Evolutionary conservation across 768 basidiomycete species (phyloP), one percentile per base, ranked within the genome.

Genomic region (Auricularia sp.): DNA sequence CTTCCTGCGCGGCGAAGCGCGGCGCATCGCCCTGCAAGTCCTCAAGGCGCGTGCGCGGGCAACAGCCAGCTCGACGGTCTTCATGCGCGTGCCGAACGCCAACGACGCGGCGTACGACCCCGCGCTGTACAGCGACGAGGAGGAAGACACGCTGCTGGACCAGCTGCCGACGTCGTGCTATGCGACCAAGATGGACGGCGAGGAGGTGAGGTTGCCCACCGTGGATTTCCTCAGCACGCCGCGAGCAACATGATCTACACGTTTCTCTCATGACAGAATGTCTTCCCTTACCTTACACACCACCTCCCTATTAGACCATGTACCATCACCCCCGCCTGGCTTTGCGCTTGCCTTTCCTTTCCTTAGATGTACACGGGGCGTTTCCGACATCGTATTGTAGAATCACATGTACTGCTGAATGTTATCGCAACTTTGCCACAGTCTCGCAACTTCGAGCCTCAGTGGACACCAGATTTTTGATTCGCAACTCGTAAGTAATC

Each of bases 11-110:
- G 47, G 63, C 67, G 73, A 66, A 74, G 76, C 61, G 66, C 64
- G 18, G 66, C 66, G 47, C 4, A 66, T 34, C 16, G 14, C 77
- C 3, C 77, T 74, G 67, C 69, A 74, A 3, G 74, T 73, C 58
- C 29, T 74, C 2, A 21, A 74, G n/a, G 70, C 47, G 16, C 14
- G 47, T 3, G 21, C 18, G 47, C 21, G 39, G 2, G 39, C 39
- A 14, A 42, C 39, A 7, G 39, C 47, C 14, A 21, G 21, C 14
- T 16, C 47, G 47, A 51, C 47, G 47, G 11, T 51, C 11, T 51
- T 51, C 47, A 51, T 51, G 47, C 18, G 21, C 47, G 29, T 34
- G 12, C 59, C 59, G 2, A 51, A 56, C 58, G 63, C 16, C 36
- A 44, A 14, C 33, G 44, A 56, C 36, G 53, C n/a, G 1, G 36